These are phyloP conservation scores for Cornus florida DNA, from an alignment of 148 eudicot genomes.

Conservation along the genomic window DNA sequence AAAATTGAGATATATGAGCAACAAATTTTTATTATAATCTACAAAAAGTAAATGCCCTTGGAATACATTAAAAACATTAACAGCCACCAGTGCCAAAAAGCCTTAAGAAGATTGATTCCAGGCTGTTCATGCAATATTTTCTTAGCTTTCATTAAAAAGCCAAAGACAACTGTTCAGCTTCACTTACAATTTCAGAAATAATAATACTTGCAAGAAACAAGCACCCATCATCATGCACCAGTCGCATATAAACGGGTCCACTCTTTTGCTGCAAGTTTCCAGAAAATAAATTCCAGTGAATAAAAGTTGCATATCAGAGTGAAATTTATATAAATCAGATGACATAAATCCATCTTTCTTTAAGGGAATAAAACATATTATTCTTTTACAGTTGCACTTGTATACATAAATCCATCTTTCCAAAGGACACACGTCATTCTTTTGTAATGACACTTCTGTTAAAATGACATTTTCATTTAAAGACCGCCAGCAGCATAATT, in stretches of 20 bases:
- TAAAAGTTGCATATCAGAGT: not conserved
- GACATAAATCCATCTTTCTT: not conserved
- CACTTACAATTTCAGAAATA: slow-evolving; percentile 11
- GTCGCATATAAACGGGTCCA: slow-evolving; percentile 87
- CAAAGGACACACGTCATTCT: not conserved
- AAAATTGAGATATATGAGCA: not conserved
- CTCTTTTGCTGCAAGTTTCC: slow-evolving; percentile 70
- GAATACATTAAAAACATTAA: not conserved
- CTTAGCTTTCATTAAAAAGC: not conserved
- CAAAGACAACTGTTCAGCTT: slow-evolving; percentile 1
- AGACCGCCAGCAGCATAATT: no score
- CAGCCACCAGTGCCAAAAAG: not conserved
- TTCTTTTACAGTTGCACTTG: no score
- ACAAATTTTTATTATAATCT: not conserved
- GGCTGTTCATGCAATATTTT: not conserved
- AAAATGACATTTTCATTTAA: no score
- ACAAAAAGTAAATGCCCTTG: not conserved
- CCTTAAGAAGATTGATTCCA: not conserved
- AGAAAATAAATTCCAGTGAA: not conserved
- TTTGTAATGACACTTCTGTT: no score
- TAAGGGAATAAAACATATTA: no score
- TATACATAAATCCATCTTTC: not conserved
- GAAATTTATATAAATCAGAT: no score
- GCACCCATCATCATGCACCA: slow-evolving; percentile 48
- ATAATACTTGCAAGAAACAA: not conserved